Evolutionary conservation across 345 rosid species (phyloP).

Genomic region (Geranium rotundifolium): DNA sequence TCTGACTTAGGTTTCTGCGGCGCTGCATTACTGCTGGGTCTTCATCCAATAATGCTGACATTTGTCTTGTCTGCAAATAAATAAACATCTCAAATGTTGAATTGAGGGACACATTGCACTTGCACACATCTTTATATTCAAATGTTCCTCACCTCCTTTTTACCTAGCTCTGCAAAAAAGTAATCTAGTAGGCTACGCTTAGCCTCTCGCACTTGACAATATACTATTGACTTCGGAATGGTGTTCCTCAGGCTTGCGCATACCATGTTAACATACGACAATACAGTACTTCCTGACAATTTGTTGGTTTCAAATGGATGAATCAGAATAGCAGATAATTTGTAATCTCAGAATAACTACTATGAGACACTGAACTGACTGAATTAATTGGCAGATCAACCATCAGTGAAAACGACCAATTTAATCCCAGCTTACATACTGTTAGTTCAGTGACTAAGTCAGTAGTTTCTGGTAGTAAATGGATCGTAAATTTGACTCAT

Average conservation of each 20-base stretch:
- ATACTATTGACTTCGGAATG: conserved; percentile 84
- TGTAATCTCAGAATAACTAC: no score
- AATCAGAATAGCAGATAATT: not conserved
- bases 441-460: no score
- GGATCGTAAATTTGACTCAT: no score
- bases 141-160: conserved; percentile 47
- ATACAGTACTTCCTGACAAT: conserved; percentile 45
- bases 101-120: no score
- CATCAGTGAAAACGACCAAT: no score
- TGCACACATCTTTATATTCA: not conserved
- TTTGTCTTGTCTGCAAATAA: conserved; percentile 40
- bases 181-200: conserved; percentile 80
- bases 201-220: conserved; percentile 93
- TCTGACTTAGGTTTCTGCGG: conserved; percentile 52
- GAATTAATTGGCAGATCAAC: no score
- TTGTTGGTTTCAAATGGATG: not conserved
- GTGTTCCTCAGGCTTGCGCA: conserved; percentile 66
- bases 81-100: not conserved
- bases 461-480: no score
- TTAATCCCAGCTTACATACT: no score
- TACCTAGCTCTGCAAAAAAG: conserved; percentile 80
- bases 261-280: conserved; percentile 76
- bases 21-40: conserved; percentile 85
- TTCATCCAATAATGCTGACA: conserved; percentile 57
- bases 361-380: no score